Percentiles rank a stretch among this genome's conserved stretches.
Conservation (phyloP, 257 asterid genomes). For the Nicotiana benthamiana region DNA sequence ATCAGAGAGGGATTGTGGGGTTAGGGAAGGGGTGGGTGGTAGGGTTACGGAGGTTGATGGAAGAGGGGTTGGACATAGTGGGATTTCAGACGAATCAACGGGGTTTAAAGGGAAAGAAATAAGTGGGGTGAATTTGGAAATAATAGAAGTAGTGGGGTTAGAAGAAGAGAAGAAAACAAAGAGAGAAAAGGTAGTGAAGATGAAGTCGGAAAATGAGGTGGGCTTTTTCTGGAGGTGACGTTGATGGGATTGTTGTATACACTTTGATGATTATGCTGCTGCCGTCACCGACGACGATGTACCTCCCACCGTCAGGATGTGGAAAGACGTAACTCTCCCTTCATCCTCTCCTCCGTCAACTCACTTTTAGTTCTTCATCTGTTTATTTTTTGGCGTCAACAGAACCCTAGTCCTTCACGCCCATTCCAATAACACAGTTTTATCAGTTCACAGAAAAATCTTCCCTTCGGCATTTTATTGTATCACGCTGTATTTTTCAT, state of each 20-base stretch:
- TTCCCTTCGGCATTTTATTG: too few species aligned
- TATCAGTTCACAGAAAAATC: too few species aligned
- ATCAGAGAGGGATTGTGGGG: constrained; percentile 84
- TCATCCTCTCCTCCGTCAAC: too few species aligned
- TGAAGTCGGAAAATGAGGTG: constrained; percentile 56
- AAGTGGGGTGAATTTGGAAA: constrained; percentile 28
- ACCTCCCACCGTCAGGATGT: too few species aligned
- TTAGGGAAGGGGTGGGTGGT: constrained; percentile 44
- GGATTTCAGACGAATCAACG: constrained; percentile 44
- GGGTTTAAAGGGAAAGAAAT: constrained; percentile 43
- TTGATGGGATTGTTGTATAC: constrained; percentile 35
- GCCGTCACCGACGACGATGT: too few species aligned
- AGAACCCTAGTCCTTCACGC: too few species aligned
- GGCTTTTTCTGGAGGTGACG: constrained; percentile 39
- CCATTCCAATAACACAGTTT: too few species aligned
- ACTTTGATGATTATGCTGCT: too few species aligned
- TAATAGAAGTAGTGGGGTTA: constrained; percentile 25
- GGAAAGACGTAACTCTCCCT: too few species aligned
- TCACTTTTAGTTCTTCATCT: too few species aligned
- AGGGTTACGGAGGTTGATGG: constrained; percentile 24
- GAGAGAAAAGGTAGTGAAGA: constrained; percentile 70
- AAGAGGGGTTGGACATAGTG: constrained; percentile 43
- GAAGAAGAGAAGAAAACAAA: constrained; percentile 59
- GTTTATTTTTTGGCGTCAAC: too few species aligned
- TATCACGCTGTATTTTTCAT: too few species aligned